Evolutionary conservation across 306 rosid genomes (phyloP).

Genomic region (Potentilla sterilis): DNA sequence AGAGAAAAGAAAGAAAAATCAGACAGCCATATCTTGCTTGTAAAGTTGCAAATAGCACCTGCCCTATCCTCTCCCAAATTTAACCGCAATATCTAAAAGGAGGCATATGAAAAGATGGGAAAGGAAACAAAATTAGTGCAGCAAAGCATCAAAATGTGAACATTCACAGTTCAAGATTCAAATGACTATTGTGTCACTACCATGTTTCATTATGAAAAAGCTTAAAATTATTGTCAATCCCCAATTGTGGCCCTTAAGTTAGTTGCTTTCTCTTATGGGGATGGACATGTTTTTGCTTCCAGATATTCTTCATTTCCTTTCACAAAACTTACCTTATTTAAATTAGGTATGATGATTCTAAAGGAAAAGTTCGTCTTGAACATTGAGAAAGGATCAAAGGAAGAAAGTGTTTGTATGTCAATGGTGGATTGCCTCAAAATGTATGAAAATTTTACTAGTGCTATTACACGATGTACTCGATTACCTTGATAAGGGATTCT

Average conservation of each 20-base stretch:
- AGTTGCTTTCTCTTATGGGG: background rate
- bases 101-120: constrained; percentile 2
- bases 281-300: background rate
- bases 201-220: background rate
- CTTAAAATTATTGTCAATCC: background rate
- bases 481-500: background rate
- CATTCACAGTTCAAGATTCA: background rate
- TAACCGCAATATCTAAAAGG: background rate
- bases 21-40: background rate
- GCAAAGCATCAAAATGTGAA: background rate
- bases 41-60: background rate
- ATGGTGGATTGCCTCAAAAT: background rate
- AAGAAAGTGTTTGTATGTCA: background rate
- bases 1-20: background rate
- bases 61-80: background rate
- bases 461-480: background rate
- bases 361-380: background rate
- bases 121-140: background rate
- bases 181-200: background rate
- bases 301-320: background rate
- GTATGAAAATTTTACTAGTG: background rate
- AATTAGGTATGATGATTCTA: background rate
- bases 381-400: background rate
- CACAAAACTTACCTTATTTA: background rate
- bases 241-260: background rate